phyloP scores from a whole-genome alignment of 2,329 filamentous ascomycete genomes.

The Fonsecaea erecta region DNA sequence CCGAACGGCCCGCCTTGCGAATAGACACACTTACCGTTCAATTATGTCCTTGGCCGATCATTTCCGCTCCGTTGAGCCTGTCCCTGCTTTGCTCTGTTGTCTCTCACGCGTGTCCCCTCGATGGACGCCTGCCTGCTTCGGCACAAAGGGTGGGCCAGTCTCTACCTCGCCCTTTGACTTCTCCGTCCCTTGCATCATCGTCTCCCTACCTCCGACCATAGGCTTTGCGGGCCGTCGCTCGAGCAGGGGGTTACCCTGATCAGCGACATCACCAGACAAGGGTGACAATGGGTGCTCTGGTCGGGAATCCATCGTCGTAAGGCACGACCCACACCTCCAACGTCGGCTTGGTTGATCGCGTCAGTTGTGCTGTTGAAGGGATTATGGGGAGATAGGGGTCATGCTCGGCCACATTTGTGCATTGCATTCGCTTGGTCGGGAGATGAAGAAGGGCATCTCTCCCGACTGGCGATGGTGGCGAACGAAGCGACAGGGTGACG shows the following conservation, averaged over 20 bases:
- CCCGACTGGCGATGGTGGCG: neutral
- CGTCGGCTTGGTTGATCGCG: neutral
- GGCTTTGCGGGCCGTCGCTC: neutral
- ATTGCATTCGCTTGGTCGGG: neutral
- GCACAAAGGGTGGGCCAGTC: neutral
- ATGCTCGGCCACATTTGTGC: neutral
- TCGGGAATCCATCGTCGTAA: neutral
- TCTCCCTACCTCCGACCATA: neutral
- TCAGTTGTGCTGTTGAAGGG: neutral
- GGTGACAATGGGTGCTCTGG: neutral
- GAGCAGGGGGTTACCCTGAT: neutral
- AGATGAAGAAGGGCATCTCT: neutral
- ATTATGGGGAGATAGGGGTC: neutral
- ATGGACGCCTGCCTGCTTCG: too few relatives aligned
- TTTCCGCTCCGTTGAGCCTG: too few relatives aligned
- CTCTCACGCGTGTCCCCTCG: too few relatives aligned
- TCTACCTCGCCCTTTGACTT: neutral
- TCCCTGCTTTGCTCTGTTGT: too few relatives aligned
- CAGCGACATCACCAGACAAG: neutral
- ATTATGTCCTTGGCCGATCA: too few relatives aligned
- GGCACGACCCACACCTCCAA: neutral
- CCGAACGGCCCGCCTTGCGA: too few relatives aligned
- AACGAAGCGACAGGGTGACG: neutral
- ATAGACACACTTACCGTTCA: too few relatives aligned
- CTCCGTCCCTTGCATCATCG: constrained; percentile 1